Percentiles rank a stretch among this genome's conserved stretches.
These are phyloP conservation scores for Aspergillus wentii DNA, from an alignment of 495 filamentous ascomycete genomes.

Conservation along the genomic window DNA sequence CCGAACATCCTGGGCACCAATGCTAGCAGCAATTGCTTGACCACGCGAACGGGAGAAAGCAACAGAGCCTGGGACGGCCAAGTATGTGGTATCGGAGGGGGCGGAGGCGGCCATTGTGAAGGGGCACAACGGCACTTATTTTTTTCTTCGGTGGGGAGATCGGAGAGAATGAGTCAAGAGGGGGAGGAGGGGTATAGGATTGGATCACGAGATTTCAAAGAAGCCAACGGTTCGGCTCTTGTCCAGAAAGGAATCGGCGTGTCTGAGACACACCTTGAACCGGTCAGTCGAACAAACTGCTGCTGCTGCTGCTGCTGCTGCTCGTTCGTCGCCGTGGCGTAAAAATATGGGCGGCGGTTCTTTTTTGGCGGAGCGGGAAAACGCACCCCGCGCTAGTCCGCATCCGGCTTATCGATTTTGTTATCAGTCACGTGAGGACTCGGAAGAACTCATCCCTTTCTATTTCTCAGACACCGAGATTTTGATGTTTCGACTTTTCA, in stretches of 20 bases:
- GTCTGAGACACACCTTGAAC: not conserved
- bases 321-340: too few relatives aligned
- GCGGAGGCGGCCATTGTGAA: constrained; percentile 31
- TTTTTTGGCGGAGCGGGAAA: constrained; percentile 10
- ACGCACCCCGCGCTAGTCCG: constrained; percentile 26
- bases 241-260: not conserved
- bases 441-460: too few relatives aligned
- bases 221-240: not conserved
- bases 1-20: constrained; percentile 52
- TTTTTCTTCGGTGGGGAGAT: not conserved
- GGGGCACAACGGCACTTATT: not conserved
- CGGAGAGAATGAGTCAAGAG: not conserved
- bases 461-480: too few relatives aligned
- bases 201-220: not conserved
- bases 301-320: too few relatives aligned
- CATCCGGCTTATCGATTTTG: constrained; percentile 22
- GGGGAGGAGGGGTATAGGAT: not conserved
- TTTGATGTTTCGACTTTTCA: too few relatives aligned
- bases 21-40: constrained; percentile 41
- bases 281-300: not conserved
- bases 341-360: constrained; percentile 9
- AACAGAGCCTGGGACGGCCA: constrained; percentile 48
- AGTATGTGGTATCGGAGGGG: constrained; percentile 25
- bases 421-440: constrained; percentile 35
- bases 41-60: constrained; percentile 52